A percentile compares a stretch with the other conserved stretches of the same genome.
Conservation (phyloP, 257 asterid genomes). For the Avicennia marina region DNA sequence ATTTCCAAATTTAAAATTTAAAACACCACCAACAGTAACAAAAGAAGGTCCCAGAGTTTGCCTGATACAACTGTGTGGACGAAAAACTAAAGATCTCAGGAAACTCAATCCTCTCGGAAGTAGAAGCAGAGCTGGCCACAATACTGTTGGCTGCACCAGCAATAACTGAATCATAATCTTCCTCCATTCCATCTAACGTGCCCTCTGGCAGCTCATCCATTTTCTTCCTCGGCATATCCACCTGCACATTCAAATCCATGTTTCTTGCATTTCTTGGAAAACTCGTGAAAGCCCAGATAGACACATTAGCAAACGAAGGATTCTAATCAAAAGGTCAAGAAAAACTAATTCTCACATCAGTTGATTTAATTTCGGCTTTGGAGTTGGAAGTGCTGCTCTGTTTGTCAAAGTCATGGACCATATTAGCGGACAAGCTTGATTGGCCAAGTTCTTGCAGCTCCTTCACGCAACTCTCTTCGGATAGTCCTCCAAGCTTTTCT, state of each 20-base stretch:
- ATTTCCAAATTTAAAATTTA: slow-evolving; percentile 11
- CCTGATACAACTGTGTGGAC: slow-evolving; percentile 37
- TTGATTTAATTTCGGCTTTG: slow-evolving; percentile 19
- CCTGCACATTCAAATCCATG: slow-evolving; percentile 24
- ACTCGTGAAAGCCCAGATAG: neutral
- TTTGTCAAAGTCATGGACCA: slow-evolving; percentile 21
- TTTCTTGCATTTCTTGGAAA: too few species aligned
- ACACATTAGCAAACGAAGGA: neutral
- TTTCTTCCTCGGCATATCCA: slow-evolving; percentile 32
- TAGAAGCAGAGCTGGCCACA: slow-evolving; percentile 62
- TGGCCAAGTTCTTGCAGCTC: slow-evolving; percentile 28
- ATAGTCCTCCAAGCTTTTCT: slow-evolving; percentile 45
- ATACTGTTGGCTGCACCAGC: slow-evolving; percentile 41
- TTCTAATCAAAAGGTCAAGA: neutral
- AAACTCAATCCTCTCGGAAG: slow-evolving; percentile 49
- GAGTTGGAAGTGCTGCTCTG: slow-evolving; percentile 13
- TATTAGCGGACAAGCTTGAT: too few species aligned
- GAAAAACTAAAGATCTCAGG: slow-evolving; percentile 27
- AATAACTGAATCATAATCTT: slow-evolving; percentile 43
- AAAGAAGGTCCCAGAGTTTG: slow-evolving; percentile 17
- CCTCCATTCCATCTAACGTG: slow-evolving; percentile 44
- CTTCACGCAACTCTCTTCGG: slow-evolving; percentile 19
- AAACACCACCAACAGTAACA: neutral
- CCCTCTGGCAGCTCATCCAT: slow-evolving; percentile 52
- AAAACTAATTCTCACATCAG: slow-evolving; percentile 34